Evolutionary conservation across 257 asterid genomes (phyloP), one percentile per base, ranked within the genome.

Genomic region (Nicotiana noctiflora): DNA sequence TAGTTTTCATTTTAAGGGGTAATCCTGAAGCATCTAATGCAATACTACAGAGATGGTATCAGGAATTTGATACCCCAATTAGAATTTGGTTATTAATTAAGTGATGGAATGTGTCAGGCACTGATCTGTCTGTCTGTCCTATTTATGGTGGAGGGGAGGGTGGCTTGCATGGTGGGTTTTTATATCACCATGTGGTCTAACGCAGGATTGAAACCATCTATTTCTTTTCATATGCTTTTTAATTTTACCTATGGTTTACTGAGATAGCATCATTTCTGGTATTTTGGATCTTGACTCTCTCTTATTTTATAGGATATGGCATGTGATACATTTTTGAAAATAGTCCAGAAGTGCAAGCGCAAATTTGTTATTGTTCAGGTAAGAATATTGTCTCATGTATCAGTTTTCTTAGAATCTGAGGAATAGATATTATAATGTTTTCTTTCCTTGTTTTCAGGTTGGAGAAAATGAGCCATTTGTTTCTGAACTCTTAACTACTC

Each of bases 331-430:
- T 94, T 96, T 89, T 87, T 96, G 91, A 96, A 96, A 86, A 96
- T 96, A 80, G 99, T 96, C 82, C 98, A 96, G 91, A 96, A 94
- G 88, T 96, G 99, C 97, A 96, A 88, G 85, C 95, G 99, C 37
- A 96, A 96, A 87, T 96, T 96, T 85, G 99, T 96, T 37, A 76
- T 92, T 57, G 85, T 89, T 18, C 99, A 94, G 98, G 99, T 85
- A 79, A 32, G 57, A 34, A n/a, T 23, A 74, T 51, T 25, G 19
- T 49, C 51, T 74, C 56, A 51, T 51, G 5, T 51, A 14, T 51
- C 5, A 14, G 3, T 51, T 51, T 12, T 51, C 56, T 51, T 51
- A 51, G 56, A 51, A 51, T 12, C 15, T 13, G 56, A 51, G 18
- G 56, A 51, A 51, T 14, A 3, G 18, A 11, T 51, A 12, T 13